A percentile compares a stretch with the other conserved stretches of the same genome.
Evolutionary conservation across 306 rosid species (phyloP).

Genomic region (Acacia melanoxylon): DNA sequence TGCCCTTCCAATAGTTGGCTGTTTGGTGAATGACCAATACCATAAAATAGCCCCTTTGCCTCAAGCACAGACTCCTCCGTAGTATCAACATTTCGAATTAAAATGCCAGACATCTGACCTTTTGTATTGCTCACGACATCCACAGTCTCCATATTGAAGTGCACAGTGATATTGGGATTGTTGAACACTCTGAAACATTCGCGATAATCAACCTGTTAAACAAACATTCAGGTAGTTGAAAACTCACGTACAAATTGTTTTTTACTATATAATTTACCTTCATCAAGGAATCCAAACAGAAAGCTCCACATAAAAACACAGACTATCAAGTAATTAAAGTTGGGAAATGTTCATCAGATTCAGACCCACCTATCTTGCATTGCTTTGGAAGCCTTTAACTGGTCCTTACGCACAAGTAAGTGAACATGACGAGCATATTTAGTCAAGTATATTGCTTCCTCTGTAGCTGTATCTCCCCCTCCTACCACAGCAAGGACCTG

Average conservation of each 20-base stretch:
- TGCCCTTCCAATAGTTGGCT: slow-evolving; percentile 83
- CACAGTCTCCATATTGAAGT: slow-evolving; percentile 87
- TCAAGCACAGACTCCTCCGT: slow-evolving; percentile 77
- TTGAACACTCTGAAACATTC: slow-evolving; percentile 99
- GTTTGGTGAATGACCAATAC: slow-evolving; percentile 93
- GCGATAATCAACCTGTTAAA: slow-evolving; percentile 99
- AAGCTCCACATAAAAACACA: neutral
- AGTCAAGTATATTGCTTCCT: slow-evolving; percentile 88
- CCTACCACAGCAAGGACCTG: slow-evolving; percentile 95
- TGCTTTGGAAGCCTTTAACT: slow-evolving; percentile 90
- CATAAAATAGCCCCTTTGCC: slow-evolving; percentile 90
- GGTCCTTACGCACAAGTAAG: slow-evolving; percentile 83
- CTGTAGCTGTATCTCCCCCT: slow-evolving; percentile 98
- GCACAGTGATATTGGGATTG: slow-evolving; percentile 86
- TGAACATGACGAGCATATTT: slow-evolving; percentile 95
- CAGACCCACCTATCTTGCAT: slow-evolving; percentile 96
- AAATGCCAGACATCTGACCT: slow-evolving; percentile 89
- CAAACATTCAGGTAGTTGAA: slow-evolving; percentile 96
- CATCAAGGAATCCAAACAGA: slow-evolving; percentile 32
- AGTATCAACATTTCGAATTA: slow-evolving; percentile 63
- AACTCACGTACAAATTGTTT: slow-evolving; percentile 65
- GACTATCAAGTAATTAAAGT: slow-evolving; percentile 17
- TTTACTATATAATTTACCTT: slow-evolving; percentile 54
- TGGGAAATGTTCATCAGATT: slow-evolving; percentile 39
- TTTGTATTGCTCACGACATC: slow-evolving; percentile 87